Evolutionary conservation across 2,329 filamentous ascomycete species (phyloP).

Genomic region (Phyllosticta ampelicida): DNA sequence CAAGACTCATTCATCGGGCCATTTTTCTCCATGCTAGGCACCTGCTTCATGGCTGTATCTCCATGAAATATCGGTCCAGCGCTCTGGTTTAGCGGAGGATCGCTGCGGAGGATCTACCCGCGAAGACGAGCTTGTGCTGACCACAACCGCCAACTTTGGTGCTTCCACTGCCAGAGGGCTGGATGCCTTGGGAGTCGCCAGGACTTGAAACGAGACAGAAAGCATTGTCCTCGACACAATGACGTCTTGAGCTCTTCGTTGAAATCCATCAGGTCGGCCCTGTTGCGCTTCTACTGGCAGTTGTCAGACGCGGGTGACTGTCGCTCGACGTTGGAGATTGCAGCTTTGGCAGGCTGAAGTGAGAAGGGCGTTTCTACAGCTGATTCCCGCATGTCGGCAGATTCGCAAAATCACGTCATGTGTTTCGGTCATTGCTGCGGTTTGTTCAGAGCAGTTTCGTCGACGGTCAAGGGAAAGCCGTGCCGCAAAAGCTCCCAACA

Average conservation of each 20-base stretch:
- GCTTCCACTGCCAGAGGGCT: too few relatives aligned
- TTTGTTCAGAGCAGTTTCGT: not conserved
- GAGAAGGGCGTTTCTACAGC: not conserved
- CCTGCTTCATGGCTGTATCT: not conserved
- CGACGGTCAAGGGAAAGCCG: not conserved
- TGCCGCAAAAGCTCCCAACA: not conserved
- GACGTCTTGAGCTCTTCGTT: not conserved
- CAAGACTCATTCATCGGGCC: not conserved
- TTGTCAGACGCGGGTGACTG: not conserved
- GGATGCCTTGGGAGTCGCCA: too few relatives aligned
- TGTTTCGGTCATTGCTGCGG: not conserved
- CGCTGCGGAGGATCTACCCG: not conserved
- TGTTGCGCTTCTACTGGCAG: not conserved
- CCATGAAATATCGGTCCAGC: not conserved
- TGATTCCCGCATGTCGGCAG: not conserved
- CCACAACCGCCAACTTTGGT: not conserved
- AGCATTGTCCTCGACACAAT: not conserved
- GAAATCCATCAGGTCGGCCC: not conserved
- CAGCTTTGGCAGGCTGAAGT: not conserved
- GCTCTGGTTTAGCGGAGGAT: not conserved
- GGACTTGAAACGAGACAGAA: not conserved
- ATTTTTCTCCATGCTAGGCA: not conserved
- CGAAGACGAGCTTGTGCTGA: not conserved
- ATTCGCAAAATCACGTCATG: not conserved
- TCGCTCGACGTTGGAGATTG: not conserved